A percentile compares a stretch with the other conserved stretches of the same genome.
phyloP scores from a whole-genome alignment of 306 rosid species.

The Rubus parviflorus region DNA sequence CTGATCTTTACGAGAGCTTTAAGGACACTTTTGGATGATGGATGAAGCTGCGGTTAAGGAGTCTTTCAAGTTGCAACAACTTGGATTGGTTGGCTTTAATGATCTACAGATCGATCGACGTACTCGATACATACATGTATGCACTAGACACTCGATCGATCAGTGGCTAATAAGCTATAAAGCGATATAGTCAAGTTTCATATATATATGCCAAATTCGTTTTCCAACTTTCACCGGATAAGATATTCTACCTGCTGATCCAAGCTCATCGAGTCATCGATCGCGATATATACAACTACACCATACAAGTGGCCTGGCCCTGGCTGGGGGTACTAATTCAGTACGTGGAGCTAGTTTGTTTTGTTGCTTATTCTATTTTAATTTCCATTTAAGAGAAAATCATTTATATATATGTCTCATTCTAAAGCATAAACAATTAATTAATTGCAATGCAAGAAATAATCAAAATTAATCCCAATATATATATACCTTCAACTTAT shows the following conservation, averaged over 20 bases:
- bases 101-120: background rate
- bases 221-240: slow-evolving; percentile 21
- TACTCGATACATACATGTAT: slow-evolving; percentile 9
- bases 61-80: slow-evolving; percentile 18
- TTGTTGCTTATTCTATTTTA: background rate
- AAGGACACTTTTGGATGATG: slow-evolving; percentile 41
- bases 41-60: slow-evolving; percentile 42
- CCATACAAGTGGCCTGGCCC: no score
- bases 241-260: slow-evolving; percentile 35
- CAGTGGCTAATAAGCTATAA: background rate
- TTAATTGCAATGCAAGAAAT: background rate
- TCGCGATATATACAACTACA: no score
- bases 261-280: no score
- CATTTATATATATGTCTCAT: no score
- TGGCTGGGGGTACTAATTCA: no score
- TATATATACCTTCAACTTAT: background rate
- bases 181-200: slow-evolving; percentile 15
- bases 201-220: slow-evolving; percentile 16
- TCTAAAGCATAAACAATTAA: background rate
- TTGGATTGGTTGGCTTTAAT: slow-evolving; percentile 37
- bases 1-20: background rate
- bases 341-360: no score
- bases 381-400: background rate
- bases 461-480: background rate
- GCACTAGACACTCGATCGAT: background rate